Percentiles rank a stretch among this genome's conserved stretches.
phyloP scores from a whole-genome alignment of 768 basidiomycete species.

The Panaeolus cyanescens region DNA sequence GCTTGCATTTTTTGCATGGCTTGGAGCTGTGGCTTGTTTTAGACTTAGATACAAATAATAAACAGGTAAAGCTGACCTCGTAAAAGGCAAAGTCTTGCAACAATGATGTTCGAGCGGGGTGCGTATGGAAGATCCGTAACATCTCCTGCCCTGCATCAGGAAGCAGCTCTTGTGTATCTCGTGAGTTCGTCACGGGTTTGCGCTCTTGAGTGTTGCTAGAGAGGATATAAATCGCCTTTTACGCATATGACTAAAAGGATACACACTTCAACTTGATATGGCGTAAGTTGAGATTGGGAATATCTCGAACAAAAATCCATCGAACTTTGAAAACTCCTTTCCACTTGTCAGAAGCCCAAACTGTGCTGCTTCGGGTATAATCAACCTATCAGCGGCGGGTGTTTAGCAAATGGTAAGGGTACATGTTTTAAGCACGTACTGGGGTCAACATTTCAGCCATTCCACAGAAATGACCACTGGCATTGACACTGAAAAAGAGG shows the following conservation, averaged over 20 bases:
- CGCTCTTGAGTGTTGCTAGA: constrained; percentile 93
- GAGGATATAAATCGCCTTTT: constrained; percentile 15
- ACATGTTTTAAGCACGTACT: constrained; percentile 41
- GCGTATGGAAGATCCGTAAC: constrained; percentile 92
- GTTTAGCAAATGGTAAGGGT: neutral
- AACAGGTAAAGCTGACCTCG: constrained; percentile 54
- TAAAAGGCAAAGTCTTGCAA: constrained; percentile 94
- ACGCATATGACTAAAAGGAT: constrained; percentile 2
- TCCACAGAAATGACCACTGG: constrained; percentile 96
- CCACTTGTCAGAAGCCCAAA: constrained; percentile 99
- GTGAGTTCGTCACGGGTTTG: constrained; percentile 97
- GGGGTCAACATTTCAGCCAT: constrained; percentile 98
- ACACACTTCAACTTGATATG: constrained; percentile 86
- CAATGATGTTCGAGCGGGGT: constrained; percentile 90
- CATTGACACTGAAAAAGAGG: constrained; percentile 98
- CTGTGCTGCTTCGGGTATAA: constrained; percentile 91
- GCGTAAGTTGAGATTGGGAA: constrained; percentile 84
- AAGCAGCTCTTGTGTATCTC: constrained; percentile 96
- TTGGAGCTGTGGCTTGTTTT: constrained; percentile 57
- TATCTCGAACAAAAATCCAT: constrained; percentile 97
- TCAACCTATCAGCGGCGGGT: constrained; percentile 58
- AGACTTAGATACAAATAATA: neutral
- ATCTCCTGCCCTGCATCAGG: constrained; percentile 97
- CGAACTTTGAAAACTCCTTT: constrained; percentile 98
- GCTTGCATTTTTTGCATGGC: constrained; percentile 75